Evolutionary conservation across 2,329 filamentous ascomycete genomes (phyloP).

Genomic region (Ophiostoma himal-ulmi): DNA sequence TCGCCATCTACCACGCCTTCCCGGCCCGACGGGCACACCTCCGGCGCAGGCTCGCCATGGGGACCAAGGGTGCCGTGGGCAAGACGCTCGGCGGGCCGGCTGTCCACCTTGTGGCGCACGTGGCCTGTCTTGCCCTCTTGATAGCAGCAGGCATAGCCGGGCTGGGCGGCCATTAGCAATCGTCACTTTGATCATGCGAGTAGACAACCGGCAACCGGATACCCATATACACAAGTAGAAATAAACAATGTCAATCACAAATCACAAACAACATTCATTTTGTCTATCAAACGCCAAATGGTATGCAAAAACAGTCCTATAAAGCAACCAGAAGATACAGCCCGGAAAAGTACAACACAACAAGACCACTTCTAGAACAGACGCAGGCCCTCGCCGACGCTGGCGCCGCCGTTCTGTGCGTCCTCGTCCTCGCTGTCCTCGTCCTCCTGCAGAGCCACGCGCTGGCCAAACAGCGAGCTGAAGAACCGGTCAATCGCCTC

Average conservation of each 20-base stretch:
- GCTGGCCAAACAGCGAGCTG: constrained; percentile 66
- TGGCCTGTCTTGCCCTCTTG: constrained; percentile 36
- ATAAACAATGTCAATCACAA: not conserved
- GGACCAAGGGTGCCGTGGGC: constrained; percentile 22
- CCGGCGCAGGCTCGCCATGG: constrained; percentile 31
- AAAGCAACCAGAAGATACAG: constrained; percentile 21
- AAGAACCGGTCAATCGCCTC: constrained; percentile 73
- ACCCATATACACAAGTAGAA: not conserved
- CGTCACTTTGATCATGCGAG: not conserved
- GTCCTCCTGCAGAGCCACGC: constrained; percentile 60
- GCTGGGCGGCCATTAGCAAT: not conserved
- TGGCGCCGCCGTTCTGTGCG: constrained; percentile 39
- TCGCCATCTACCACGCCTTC: constrained; percentile 47
- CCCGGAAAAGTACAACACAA: not conserved
- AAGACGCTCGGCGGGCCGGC: constrained; percentile 41
- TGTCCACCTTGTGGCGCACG: constrained; percentile 43
- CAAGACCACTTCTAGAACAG: constrained; percentile 39
- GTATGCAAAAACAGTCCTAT: constrained; percentile 21
- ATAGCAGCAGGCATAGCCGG: constrained; percentile 26
- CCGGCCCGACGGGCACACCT: constrained; percentile 41
- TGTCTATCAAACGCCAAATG: constrained; percentile 18
- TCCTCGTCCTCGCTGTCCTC: constrained; percentile 30
- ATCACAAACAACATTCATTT: constrained; percentile 1
- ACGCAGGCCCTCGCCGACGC: constrained; percentile 47
- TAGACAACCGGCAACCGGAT: not conserved